Percentiles rank a stretch among this genome's conserved stretches.
Conservation (phyloP, 106 monocot species). For the Allium sativum region DNA sequence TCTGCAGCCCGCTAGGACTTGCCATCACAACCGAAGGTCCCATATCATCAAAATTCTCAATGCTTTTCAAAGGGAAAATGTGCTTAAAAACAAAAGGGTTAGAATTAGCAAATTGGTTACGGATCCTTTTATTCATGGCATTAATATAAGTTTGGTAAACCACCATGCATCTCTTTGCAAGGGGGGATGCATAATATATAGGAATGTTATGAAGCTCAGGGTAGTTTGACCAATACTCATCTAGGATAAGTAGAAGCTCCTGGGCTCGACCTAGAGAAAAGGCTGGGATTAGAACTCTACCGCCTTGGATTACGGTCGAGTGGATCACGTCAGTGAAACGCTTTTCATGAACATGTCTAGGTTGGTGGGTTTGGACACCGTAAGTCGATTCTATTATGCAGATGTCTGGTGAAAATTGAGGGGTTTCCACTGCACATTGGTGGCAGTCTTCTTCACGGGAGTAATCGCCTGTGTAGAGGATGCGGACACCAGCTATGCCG, state of each 20-base stretch:
- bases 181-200: conserved; percentile 90
- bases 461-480: conserved; percentile 98
- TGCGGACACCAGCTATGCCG: conserved; percentile 78
- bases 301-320: conserved; percentile 69
- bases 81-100: conserved; percentile 94
- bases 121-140: conserved; percentile 90
- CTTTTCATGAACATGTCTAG: conserved; percentile 70
- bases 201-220: conserved; percentile 90
- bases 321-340: conserved; percentile 94
- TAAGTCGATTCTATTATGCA: conserved; percentile 98
- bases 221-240: conserved; percentile 90
- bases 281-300: conserved; percentile 92
- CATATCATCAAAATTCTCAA: conserved; percentile 89
- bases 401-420: conserved; percentile 55
- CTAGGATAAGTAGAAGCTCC: conserved; percentile 93
- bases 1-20: conserved; percentile 82
- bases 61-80: conserved; percentile 87
- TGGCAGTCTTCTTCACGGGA: conserved; percentile 96
- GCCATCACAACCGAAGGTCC: conserved; percentile 98
- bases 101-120: conserved; percentile 71
- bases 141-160: conserved; percentile 99
- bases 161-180: conserved; percentile 95
- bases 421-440: conserved; percentile 54
- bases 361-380: conserved; percentile 91
- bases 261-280: conserved; percentile 95